Evolutionary conservation across 2,329 filamentous ascomycete genomes (phyloP), one percentile per base, ranked within the genome.

Genomic region (Cercospora berteroae): DNA sequence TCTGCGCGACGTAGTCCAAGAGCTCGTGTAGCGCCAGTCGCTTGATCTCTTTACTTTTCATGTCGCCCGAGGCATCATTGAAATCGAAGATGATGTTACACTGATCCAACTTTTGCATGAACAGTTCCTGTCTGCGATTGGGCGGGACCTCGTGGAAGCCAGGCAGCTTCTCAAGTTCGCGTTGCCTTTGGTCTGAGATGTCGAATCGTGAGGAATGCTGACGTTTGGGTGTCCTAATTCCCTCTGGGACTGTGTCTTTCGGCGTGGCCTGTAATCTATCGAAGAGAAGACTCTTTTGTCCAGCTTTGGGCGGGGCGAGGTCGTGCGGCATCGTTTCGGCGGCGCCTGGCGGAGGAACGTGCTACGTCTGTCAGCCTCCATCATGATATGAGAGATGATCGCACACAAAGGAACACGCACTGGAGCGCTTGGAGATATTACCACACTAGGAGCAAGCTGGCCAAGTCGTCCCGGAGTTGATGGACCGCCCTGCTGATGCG

Each of bases 71-170:
- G 59, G 94, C 93, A 80, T 99, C 95, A 79, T 98, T 99, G 83
- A 99, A 99, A 82, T 99, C 95, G 78, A 99, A 99, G 76, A 99
- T 99, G 83, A 99, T 96, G 79, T 99, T 99, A 84, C 95, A 99
- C 80, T 99, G 95, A 76, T 98, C 95, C 74, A 99, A 95, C 85
- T 99, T 99, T 79, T 98, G 94, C 94, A 99, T 97, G 82, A 99
- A 99, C 18, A 99, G 87, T 74, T 98, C 94, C 81, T 97, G 94
- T 69, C 95, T 89, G 70, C 94, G 89, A 78, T 96, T 96, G 16
- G 95, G 95, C 10, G 94, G 91, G 27, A 98, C 95, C 81, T 99
- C 95, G 77, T 99, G 95, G 81, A 99, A 99, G 39, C 95, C 95
- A 1, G 95, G 94, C 25, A 99, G 85, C 82, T 99, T 99, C 80